Evolutionary conservation across 768 basidiomycete genomes (phyloP), one percentile per base, ranked within the genome.

Genomic region (Boletellus emodensis): DNA sequence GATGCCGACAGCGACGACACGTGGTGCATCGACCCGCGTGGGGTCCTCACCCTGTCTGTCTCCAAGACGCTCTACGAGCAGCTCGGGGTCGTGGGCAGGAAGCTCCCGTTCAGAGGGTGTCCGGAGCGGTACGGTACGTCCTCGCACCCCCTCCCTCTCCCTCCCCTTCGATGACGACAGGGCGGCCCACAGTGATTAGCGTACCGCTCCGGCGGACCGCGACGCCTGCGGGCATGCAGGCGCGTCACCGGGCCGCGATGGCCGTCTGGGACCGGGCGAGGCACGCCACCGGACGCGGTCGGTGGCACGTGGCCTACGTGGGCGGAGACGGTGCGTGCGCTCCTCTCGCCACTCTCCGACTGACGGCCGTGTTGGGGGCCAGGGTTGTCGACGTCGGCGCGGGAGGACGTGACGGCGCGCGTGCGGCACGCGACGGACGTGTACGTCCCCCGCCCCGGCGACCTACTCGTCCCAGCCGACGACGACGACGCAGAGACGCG

Each of bases 1-100:
- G 51, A 61, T 4, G 56, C 65, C 22, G 59, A 61, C 22, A 56
- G 61, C 6, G 78, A 82, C 28, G 85, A 87, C 52, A 74, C 73
- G 2, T 90, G 88, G 87, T 85, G 83, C 58, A 71, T 87, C 48
- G 85, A 88, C 58, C 71, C 75, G 3, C 77, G 83, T 15, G 82
- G 83, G 4, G 56, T 81, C 39, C 64, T 89, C 51, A 82, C 82
- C 0, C 62, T 87, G 17, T 78, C 71, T 22, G 72, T 83, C 6
- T 72, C 72, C 38, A 82, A 81, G 62, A 69, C 71, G 15, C 79
- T 80, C 1, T 87, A 87, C 61, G 76, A 85, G 55, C 65, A 66
- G 7, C 72, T 87, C 8, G 85, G 87, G 1, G 57, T 87, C 14
- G 71, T 79, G 0, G 87, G 88, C 5, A 66, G 68, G 50, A 73